A percentile compares a stretch with the other conserved stretches of the same genome.
phyloP scores from a whole-genome alignment of 2,329 filamentous ascomycete genomes.

The Curvularia hawaiiensis region DNA sequence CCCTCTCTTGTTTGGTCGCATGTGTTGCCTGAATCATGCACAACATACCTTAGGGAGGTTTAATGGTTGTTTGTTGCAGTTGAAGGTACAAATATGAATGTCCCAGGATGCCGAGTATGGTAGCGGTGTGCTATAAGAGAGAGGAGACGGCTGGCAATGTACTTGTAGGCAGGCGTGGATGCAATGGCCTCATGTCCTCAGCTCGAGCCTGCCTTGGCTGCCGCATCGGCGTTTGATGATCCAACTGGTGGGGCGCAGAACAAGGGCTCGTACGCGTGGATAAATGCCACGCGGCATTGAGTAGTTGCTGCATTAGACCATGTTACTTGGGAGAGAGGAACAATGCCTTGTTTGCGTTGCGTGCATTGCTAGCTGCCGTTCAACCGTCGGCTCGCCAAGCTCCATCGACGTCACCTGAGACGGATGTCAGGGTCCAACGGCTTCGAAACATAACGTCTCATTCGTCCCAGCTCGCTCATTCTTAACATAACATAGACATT shows the following conservation, averaged over 20 bases:
- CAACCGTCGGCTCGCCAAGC: constrained; percentile 17
- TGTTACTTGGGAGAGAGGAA: background rate
- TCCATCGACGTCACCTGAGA: constrained; percentile 21
- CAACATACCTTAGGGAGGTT: background rate
- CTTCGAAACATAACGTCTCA: background rate
- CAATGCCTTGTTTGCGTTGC: constrained; percentile 7
- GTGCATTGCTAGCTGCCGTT: background rate
- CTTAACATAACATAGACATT: background rate
- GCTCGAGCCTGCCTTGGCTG: constrained; percentile 30
- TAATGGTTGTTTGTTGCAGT: background rate
- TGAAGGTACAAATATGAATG: background rate
- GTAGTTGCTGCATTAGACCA: constrained; percentile 8
- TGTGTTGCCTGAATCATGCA: background rate
- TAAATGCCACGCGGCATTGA: constrained; percentile 8
- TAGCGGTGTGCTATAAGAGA: constrained; percentile 12
- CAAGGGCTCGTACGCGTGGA: constrained; percentile 7
- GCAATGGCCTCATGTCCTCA: constrained; percentile 18
- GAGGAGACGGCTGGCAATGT: constrained; percentile 25
- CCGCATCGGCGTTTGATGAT: constrained; percentile 28
- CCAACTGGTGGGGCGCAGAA: constrained; percentile 21
- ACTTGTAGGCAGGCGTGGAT: constrained; percentile 10
- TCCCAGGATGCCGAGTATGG: background rate
- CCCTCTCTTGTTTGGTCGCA: background rate
- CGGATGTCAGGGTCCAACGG: constrained; percentile 23
- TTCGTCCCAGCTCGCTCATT: background rate